Base-by-base conservation (phyloP, 768 basidiomycete genomes). In the Leccinum uliginosum region DNA sequence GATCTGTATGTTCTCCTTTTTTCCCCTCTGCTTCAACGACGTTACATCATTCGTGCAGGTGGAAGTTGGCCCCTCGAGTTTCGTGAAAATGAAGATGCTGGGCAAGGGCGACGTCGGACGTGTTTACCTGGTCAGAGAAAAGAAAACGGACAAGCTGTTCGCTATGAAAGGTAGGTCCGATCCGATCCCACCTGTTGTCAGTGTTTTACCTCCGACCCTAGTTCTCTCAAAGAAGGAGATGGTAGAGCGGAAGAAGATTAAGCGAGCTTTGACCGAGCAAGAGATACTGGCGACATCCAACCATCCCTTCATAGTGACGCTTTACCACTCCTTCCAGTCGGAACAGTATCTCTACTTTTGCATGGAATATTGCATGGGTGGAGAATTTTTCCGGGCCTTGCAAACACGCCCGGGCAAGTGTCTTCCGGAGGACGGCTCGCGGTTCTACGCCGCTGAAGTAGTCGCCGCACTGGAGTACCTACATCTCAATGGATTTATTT, bases 211-310 rank as follows among this genome's bases (percentile, higher is more conserved):
- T 56, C 3, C 75, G 71, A 69, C 74, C 69, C 67, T 73, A 96
- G 97, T 99, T 23, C 79, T 99, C 46, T 97, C 94, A 51, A 98
- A 98, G 79, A 92, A 90, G 79, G 97, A 99, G 79, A 98, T 99
- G 96, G 95, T 99, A 73, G 93, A 96, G 76, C 86, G 97, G 66
- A 97, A 96, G 78, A 99, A 99, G 80, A 96, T 99, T 78, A 99
- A 99, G 74, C 86, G 97, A 59, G 97, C 96, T 9, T 72, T 99
- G 67, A 98, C 97, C 4, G 97, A 99, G 75, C 97, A 98, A 77
- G 97, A 98, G 74, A 99, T 99, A 63, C 83, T 99, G 44, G 96
- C 96, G 9, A 96, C 95, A 23, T 92, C 97, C 30, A 99, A 99
- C 68, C 97, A 98, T 71, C 97, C 97, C 1, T 99, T 99, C 81